phyloP scores from a whole-genome alignment of 805 yeast species.

The Ogataea populi-albae region DNA sequence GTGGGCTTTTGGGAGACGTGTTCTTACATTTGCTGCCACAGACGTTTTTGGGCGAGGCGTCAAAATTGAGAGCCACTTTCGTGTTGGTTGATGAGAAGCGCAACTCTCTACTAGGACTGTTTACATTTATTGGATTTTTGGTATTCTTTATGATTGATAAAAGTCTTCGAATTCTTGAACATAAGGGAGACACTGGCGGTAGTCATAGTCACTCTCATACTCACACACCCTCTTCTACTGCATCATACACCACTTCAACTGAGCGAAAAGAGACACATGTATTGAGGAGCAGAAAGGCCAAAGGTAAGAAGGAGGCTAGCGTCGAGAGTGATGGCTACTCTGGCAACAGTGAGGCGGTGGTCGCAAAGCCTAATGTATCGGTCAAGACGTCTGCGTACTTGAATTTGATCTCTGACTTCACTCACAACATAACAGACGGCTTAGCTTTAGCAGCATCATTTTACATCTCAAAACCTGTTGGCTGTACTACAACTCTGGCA shows the following conservation, averaged over 20 bases:
- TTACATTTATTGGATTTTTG: conserved; percentile 59
- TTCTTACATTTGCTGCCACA: conserved; percentile 72
- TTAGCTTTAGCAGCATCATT: conserved; percentile 71
- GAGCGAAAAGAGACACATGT: conserved; percentile 10
- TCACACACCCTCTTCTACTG: conserved; percentile 37
- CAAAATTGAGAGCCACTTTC: conserved; percentile 40
- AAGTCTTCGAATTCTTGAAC: conserved; percentile 48
- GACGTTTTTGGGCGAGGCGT: conserved; percentile 52
- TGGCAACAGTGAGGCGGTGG: conserved; percentile 30
- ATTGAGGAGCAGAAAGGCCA: conserved; percentile 19
- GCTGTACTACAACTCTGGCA: conserved; percentile 67
- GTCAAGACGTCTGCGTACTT: conserved; percentile 56
- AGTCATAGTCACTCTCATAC: conserved; percentile 45
- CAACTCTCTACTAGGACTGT: conserved; percentile 48
- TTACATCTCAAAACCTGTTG: conserved; percentile 55
- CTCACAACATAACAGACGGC: conserved; percentile 78
- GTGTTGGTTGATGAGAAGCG: conserved; percentile 51
- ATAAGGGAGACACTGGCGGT: conserved; percentile 24
- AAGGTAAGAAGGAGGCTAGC: conserved; percentile 16
- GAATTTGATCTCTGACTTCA: conserved; percentile 65
- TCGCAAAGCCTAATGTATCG: conserved; percentile 35
- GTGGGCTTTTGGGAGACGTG: conserved; percentile 73
- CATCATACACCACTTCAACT: conserved; percentile 17
- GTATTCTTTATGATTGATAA: conserved; percentile 64
- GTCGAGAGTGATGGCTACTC: no score